These are phyloP conservation scores for Corymbia maculata DNA, from an alignment of 345 rosid genomes.

Conservation along the genomic window DNA sequence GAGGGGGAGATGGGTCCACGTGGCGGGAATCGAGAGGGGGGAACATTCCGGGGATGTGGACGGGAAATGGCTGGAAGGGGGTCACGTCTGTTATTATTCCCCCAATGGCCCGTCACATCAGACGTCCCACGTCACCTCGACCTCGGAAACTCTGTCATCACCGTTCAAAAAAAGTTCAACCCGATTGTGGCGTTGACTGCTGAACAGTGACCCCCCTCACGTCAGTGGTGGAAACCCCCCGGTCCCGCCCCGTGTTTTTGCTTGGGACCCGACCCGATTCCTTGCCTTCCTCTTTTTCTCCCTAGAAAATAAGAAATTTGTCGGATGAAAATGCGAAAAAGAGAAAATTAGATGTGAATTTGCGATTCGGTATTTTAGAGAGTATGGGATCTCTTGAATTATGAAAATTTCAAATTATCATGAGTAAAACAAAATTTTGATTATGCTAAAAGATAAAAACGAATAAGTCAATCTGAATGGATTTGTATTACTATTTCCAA, in stretches of 20 bases:
- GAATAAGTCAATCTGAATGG: fast-evolving
- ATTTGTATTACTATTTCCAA: background rate
- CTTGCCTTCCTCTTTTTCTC: background rate
- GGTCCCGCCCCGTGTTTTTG: background rate
- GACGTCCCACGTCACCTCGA: background rate
- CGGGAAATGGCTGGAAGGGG: background rate
- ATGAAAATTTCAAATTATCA: background rate
- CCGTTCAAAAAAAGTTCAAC: background rate
- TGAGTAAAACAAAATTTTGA: background rate
- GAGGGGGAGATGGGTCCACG: background rate
- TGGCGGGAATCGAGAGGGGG: background rate
- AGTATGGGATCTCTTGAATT: background rate
- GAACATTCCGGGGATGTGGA: background rate
- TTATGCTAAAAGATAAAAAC: fast-evolving
- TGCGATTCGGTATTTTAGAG: background rate
- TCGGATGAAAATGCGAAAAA: background rate
- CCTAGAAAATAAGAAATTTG: background rate
- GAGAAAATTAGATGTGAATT: background rate
- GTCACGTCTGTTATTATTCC: background rate
- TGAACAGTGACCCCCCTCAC: background rate
- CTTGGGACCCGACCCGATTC: background rate
- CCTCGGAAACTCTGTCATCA: background rate
- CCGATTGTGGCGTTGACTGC: background rate
- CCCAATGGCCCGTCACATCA: background rate
- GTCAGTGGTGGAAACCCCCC: background rate